Evolutionary conservation across 371 early-diverging fungal species (phyloP), one percentile per base, ranked within the genome.

Genomic region (Sporodiniella umbellata): DNA sequence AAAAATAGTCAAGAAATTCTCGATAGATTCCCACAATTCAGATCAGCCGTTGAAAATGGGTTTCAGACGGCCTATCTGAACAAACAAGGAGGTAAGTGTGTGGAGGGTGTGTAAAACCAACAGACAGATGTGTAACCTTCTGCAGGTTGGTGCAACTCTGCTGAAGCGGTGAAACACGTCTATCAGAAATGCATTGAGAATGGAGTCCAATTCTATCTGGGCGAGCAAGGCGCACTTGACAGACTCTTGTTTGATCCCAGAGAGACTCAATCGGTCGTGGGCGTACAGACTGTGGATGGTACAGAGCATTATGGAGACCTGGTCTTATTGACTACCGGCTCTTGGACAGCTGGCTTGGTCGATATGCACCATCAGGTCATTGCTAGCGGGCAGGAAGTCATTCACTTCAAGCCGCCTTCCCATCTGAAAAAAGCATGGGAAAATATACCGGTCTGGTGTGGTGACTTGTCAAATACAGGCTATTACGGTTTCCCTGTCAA

Each of bases 361-460:
- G 71, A 77, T 23, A 56, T 77, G 54, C 52, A 57, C 15, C 50
- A 61, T 18, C 50, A 70, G 23, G 53, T 79, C 22, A 54, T 53
- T 2, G 78, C 84, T 1, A 62, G 74, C 8, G 81, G 79, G 10
- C 78, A 80, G 51, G 62, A 78, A 18, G 84, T 84, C 3, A 51
- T 80, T 18, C 81, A 80, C 7, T 68, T 81, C 45, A 45, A 57
- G 14, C 58, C 62, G 8, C 62, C 64, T 39, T 26, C 54, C 14
- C 26, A 33, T 25, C 38, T 49, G 24, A 12, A 33, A 11, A 19
- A 15, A 37, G 37, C 39, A 19, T 58, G 52, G 58, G 53, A 54
- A 42, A 54, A 66, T 11, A 58, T 68, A n/a, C 80, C 80, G 8
- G 78, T 78, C 0, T 83, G 81, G 81, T 65, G 73, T 35, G 80